Conservation (phyloP, 768 basidiomycete genomes). For the Vararia minispora region DNA sequence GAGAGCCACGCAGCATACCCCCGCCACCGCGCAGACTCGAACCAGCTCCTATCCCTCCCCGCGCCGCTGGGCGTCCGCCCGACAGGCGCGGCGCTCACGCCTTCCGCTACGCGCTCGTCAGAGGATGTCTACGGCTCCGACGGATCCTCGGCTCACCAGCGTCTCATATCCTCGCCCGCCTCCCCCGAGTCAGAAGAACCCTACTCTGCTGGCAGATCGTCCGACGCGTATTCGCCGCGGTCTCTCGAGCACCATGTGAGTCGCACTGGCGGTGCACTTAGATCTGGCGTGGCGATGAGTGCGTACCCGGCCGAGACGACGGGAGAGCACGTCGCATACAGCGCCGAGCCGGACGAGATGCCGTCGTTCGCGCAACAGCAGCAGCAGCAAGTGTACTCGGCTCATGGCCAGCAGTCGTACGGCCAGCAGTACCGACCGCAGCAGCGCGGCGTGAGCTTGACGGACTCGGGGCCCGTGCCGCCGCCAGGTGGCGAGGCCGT, state of each 20-base stretch:
- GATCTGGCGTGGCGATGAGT: conserved; percentile 26
- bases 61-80: conserved; percentile 47
- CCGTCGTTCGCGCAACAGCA: conserved; percentile 12
- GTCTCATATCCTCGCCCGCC: conserved; percentile 27
- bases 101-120: conserved; percentile 25
- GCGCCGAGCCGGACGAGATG: conserved; percentile 27
- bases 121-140: conserved; percentile 30
- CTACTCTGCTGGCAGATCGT: background rate
- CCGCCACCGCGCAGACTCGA: conserved; percentile 59
- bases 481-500: conserved; percentile 69
- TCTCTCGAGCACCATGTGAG: conserved; percentile 31
- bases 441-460: conserved; percentile 61
- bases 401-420: conserved; percentile 1
- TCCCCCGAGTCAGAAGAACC: conserved; percentile 14
- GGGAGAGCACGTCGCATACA: conserved; percentile 23
- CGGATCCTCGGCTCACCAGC: conserved; percentile 31
- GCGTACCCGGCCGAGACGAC: conserved; percentile 36
- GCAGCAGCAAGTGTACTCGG: background rate
- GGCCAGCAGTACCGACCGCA: background rate
- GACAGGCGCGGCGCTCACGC: conserved; percentile 14
- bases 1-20: conserved; percentile 23
- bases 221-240: conserved; percentile 8
- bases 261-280: conserved; percentile 26
- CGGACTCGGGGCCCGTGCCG: conserved; percentile 79
- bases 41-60: conserved; percentile 61